phyloP scores from a whole-genome alignment of 1,139 yeast genomes.

The Nakaseomyces bracarensis region DNA sequence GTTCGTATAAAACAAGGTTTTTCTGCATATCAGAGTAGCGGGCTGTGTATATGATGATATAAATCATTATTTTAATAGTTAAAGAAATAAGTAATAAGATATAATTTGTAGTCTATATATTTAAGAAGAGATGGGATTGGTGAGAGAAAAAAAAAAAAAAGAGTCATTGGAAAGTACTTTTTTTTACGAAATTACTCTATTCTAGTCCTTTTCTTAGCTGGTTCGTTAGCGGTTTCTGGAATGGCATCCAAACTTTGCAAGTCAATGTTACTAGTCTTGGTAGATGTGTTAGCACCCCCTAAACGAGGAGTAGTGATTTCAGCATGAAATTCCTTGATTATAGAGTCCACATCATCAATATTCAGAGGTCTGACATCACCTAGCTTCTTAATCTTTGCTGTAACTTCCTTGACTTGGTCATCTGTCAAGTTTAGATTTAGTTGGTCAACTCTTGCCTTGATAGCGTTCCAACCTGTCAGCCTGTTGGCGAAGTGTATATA shows the following conservation, averaged over 20 bases:
- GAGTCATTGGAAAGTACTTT: background rate
- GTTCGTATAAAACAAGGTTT: too few species aligned
- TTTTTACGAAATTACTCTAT: background rate
- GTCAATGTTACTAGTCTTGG: constrained; percentile 7
- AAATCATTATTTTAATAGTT: too few species aligned
- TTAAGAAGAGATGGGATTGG: too few species aligned
- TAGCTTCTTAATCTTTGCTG: constrained; percentile 81
- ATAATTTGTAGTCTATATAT: background rate
- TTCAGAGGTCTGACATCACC: constrained; percentile 93
- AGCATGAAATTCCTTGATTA: constrained; percentile 88
- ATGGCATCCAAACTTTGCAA: constrained; percentile 6
- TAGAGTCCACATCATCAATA: constrained; percentile 95
- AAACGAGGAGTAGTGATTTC: constrained; percentile 41
- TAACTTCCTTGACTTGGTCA: constrained; percentile 90
- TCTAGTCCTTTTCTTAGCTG: constrained; percentile 12
- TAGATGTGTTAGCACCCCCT: constrained; percentile 3
- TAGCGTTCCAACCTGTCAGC: constrained; percentile 98
- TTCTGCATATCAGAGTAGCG: too few species aligned
- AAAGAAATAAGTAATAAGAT: too few species aligned
- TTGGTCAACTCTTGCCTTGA: constrained; percentile 96
- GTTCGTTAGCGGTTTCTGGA: constrained; percentile 9
- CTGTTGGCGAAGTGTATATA: constrained; percentile 97
- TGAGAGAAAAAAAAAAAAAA: background rate
- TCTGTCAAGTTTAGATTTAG: constrained; percentile 84
- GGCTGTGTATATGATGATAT: too few species aligned